Evolutionary conservation across 177 flowering plant species (phyloP).

Genomic region (Vitis hybrid): DNA sequence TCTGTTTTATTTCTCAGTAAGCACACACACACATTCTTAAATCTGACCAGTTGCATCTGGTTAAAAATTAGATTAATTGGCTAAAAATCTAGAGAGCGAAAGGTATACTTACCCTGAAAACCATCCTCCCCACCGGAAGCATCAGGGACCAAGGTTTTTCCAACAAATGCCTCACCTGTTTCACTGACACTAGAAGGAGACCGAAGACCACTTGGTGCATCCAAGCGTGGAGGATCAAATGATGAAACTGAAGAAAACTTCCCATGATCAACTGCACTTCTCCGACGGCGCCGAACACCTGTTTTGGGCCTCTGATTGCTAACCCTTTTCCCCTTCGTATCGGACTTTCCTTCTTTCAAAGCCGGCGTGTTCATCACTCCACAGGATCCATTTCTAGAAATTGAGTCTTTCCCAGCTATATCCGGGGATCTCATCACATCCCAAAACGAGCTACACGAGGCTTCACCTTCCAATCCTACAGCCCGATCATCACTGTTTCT

Average conservation of each 20-base stretch:
- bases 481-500: constrained; percentile 13
- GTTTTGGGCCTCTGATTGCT: constrained; percentile 26
- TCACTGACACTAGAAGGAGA: constrained; percentile 16
- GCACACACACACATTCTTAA: background rate
- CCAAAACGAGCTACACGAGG: constrained; percentile 40
- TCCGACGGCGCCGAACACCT: constrained; percentile 36
- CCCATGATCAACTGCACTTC: constrained; percentile 20
- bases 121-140: constrained; percentile 16
- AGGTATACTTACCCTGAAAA: background rate
- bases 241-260: constrained; percentile 25
- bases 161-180: constrained; percentile 10
- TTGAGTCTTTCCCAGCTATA: constrained; percentile 4
- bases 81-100: background rate
- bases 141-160: constrained; percentile 4
- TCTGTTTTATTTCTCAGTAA: too few species aligned
- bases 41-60: background rate
- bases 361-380: constrained; percentile 1
- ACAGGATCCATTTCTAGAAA: constrained; percentile 3
- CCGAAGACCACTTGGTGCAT: constrained; percentile 1
- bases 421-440: constrained; percentile 22
- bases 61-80: background rate
- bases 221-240: constrained; percentile 17
- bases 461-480: constrained; percentile 44
- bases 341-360: constrained; percentile 19
- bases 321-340: constrained; percentile 42